These are phyloP conservation scores for Bondarzewia mesenterica DNA, from an alignment of 1,284 basidiomycete genomes.

Conservation along the genomic window DNA sequence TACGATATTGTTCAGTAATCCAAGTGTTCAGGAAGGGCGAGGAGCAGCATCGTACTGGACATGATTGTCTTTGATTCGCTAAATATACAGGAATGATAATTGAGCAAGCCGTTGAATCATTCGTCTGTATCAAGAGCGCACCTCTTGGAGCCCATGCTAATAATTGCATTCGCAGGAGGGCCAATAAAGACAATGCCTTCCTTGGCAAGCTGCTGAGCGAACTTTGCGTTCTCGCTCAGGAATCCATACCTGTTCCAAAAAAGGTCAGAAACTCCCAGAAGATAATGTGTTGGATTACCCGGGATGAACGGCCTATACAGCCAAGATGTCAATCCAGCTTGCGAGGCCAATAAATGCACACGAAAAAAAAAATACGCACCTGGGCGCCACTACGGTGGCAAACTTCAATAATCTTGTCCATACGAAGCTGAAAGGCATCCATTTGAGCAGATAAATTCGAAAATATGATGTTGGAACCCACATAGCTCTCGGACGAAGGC, in stretches of 20 bases:
- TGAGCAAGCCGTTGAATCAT: not conserved
- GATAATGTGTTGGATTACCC: constrained; percentile 35
- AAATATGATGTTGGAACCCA: constrained; percentile 29
- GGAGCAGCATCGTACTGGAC: constrained; percentile 42
- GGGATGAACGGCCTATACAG: constrained; percentile 66
- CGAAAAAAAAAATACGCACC: constrained; percentile 31
- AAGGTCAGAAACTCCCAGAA: not conserved
- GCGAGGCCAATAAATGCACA: not conserved
- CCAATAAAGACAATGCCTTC: constrained; percentile 96
- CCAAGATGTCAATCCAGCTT: not conserved
- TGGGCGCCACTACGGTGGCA: constrained; percentile 78
- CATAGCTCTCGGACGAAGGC: constrained; percentile 83
- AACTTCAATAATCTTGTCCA: constrained; percentile 84
- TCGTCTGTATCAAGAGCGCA: constrained; percentile 16
- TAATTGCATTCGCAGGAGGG: constrained; percentile 88
- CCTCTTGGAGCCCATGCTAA: constrained; percentile 91
- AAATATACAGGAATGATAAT: constrained; percentile 3
- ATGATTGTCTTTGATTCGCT: constrained; percentile 90
- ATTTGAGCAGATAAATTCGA: not conserved
- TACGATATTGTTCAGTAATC: not conserved
- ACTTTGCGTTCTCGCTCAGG: constrained; percentile 87
- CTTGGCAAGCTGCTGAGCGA: constrained; percentile 78
- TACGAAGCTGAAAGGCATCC: constrained; percentile 50
- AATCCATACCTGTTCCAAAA: constrained; percentile 71
- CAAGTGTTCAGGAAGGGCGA: not conserved